Percentiles rank a stretch among this genome's conserved stretches.
Conservation (phyloP, 106 monocot genomes). For the Acorus calamus region DNA sequence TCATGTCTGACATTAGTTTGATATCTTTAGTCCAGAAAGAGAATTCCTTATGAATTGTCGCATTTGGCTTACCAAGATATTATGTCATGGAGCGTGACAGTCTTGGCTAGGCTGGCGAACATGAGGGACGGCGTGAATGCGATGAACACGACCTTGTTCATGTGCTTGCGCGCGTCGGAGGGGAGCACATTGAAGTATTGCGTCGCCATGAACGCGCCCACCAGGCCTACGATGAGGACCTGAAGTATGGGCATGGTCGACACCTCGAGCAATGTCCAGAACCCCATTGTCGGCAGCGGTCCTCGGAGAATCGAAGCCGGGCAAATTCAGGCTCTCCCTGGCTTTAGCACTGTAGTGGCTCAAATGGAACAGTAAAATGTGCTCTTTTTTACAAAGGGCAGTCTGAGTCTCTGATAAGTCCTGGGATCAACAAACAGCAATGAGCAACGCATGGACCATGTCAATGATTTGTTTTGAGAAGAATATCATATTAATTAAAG, state of each 20-base stretch:
- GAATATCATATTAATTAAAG: too few relatives aligned
- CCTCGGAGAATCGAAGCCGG: too few relatives aligned
- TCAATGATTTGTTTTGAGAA: too few relatives aligned
- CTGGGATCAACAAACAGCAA: too few relatives aligned
- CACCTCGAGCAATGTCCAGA: slow-evolving; percentile 37
- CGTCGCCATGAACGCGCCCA: slow-evolving; percentile 58
- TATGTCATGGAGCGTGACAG: slow-evolving; percentile 42
- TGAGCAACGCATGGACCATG: too few relatives aligned
- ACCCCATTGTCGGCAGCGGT: slow-evolving; percentile 30
- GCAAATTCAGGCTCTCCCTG: too few relatives aligned
- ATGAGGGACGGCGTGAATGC: slow-evolving; percentile 48
- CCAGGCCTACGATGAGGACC: slow-evolving; percentile 50
- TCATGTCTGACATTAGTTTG: slow-evolving; percentile 6
- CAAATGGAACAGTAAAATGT: too few relatives aligned
- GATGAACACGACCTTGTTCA: slow-evolving; percentile 66
- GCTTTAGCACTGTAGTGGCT: too few relatives aligned
- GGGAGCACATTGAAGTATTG: slow-evolving; percentile 30
- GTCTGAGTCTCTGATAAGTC: too few relatives aligned
- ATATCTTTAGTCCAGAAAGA: too few relatives aligned
- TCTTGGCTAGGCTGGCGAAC: slow-evolving; percentile 44
- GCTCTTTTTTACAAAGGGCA: too few relatives aligned
- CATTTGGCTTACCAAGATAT: slow-evolving; percentile 37
- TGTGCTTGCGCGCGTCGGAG: slow-evolving; percentile 21
- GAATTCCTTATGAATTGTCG: too few relatives aligned
- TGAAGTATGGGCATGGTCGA: slow-evolving; percentile 56